A percentile compares a stretch with the other conserved stretches of the same genome.
These are phyloP conservation scores for Aspergillus sojae DNA, from an alignment of 2,329 filamentous ascomycete species.

Conservation along the genomic window DNA sequence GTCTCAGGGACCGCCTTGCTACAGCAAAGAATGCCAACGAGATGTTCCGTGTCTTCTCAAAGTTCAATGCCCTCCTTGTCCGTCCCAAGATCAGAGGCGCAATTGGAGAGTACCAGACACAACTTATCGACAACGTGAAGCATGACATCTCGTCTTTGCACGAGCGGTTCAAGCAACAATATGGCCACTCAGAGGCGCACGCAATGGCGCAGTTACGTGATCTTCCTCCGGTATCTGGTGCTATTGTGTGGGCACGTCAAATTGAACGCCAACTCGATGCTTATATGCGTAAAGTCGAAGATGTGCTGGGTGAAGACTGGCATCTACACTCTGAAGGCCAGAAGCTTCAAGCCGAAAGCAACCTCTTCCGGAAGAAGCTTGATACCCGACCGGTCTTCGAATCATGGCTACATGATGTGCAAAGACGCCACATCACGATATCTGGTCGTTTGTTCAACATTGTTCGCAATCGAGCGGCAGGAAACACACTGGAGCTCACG, in stretches of 20 bases:
- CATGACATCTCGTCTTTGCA: constrained; percentile 91
- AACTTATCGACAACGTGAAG: constrained; percentile 97
- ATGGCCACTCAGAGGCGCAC: constrained; percentile 95
- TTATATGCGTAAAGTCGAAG: constrained; percentile 99
- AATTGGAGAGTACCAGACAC: constrained; percentile 96
- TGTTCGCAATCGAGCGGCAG: constrained; percentile 82
- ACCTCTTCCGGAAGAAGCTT: constrained; percentile 92
- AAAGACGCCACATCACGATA: constrained; percentile 85
- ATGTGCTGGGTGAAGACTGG: constrained; percentile 94
- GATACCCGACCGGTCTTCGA: constrained; percentile 93
- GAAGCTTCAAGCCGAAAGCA: constrained; percentile 87
- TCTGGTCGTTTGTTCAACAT: constrained; percentile 91
- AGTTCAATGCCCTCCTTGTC: constrained; percentile 98
- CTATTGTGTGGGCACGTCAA: constrained; percentile 96
- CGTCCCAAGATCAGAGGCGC: constrained; percentile 98
- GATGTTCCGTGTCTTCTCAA: constrained; percentile 99
- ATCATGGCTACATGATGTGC: constrained; percentile 90
- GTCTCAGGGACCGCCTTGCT: constrained; percentile 85
- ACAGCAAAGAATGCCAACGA: constrained; percentile 97
- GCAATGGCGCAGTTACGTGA: constrained; percentile 98
- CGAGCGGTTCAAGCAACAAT: constrained; percentile 98
- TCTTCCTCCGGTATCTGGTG: constrained; percentile 90
- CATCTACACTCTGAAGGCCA: constrained; percentile 91
- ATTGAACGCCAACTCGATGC: constrained; percentile 94
- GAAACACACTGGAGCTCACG: constrained; percentile 81